Base-by-base conservation (phyloP, 768 basidiomycete genomes). In the Phlebiopsis gigantea region DNA sequence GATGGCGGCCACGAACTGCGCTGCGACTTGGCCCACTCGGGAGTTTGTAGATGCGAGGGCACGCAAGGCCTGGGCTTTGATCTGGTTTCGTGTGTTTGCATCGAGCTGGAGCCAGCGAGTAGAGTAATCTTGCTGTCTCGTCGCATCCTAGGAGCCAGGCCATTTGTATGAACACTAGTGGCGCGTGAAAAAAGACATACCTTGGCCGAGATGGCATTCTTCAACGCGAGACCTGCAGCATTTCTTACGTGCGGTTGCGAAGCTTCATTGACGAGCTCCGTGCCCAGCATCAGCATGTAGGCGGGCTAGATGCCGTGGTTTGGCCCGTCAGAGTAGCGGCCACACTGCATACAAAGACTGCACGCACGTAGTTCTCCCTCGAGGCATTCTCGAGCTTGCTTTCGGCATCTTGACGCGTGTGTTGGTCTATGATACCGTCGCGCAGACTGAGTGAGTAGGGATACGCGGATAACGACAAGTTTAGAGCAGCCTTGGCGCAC, bases 151-250 rank as follows among this genome's bases (percentile, higher is more conserved):
- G 60, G 67, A 63, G 30, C 10, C 25, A 29, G 15, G 47, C 12
- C 8, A 39, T 10, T 39, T 39, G 34, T 39, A 30, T 14, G 28
- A 58, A 66, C 63, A 46, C 53, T 46, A 58, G 55, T 44, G 56
- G 44, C 34, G 19, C 17, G 45, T 34, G 57, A 21, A 26, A 68
- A 24, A 45, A 30, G 22, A 65, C 91, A 72, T 76, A 98, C 96
- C 66, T 92, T 79, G 59, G 95, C 93, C 30, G 87, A 82, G 57
- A 99, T 73, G 58, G 93, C 83, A 72, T 99, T 99, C 82, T 98
- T 99, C 72, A 99, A 77, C 19, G 96, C 95, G 51, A 99, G 79
- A 69, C 93, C 94, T 22, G 97, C 95, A n/a, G 96, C 94, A 68
- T 91, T 96, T 63, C 97, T 81, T 52, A 95, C 82, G 69, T 93